Base-by-base conservation (phyloP, 2,329 filamentous ascomycete species). In the Verticillium tricorpus region DNA sequence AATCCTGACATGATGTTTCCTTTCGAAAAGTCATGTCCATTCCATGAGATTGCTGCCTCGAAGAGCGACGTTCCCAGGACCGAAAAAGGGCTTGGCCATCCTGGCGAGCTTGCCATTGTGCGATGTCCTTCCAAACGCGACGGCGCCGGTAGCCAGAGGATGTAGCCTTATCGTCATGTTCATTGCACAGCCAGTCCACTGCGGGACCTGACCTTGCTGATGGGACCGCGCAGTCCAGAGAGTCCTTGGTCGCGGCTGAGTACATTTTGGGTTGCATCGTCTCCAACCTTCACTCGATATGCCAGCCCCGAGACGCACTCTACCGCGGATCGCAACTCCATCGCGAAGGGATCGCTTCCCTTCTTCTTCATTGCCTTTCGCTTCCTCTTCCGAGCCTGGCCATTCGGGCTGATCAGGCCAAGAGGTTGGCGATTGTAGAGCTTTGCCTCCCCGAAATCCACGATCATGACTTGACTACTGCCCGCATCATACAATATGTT, bases 371-470 rank as follows among this genome's bases (percentile, higher is more conserved):
- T 11, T 22, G 55, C 17, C 31, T 56, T 35, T 34, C 54, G 54
- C 17, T 34, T 31, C 64, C 62, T 69, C 66, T 71, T 69, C 59
- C 67, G 61, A 61, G 67, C 67, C 28, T 64, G 56, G 19, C 54
- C 35, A 31, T 65, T 65, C 39, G 60, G 56, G 55, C 61, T 64
- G 54, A 71, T 69, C 5, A 50, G 58, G 31, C 64, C 59, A 17
- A 72, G 65, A 54, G 69, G 67, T 57, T 65, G 28, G 14, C 67
- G 63, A 59, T 50, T 52, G 34, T 52, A n/a, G 37, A 72, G 60
- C 62, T 69, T 55, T 8, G 72, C 67, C 34, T 63, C 64, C 60
- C 73, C 68, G 56, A 77, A 73, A 63, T 76, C 73, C 35, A 74
- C 67, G 45, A 74, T 52, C 70, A 76, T 76, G 37, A 68, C 22